A percentile compares a stretch with the other conserved stretches of the same genome.
phyloP scores from a whole-genome alignment of 2,329 filamentous ascomycete genomes.

The Polychaeton citri region DNA sequence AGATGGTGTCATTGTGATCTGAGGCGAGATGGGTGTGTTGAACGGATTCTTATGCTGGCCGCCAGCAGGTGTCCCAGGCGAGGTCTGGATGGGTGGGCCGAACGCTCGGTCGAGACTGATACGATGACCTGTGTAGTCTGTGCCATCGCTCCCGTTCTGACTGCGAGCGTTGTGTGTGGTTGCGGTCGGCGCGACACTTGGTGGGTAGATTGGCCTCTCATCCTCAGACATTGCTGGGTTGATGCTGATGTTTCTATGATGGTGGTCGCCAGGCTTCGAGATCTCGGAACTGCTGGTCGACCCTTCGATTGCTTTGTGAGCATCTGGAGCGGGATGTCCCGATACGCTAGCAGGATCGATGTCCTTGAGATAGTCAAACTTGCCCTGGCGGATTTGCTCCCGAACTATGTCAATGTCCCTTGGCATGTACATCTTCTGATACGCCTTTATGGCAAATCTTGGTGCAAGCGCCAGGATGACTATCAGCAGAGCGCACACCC shows the following conservation, averaged over 20 bases:
- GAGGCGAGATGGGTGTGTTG: conserved; percentile 9
- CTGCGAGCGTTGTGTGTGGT: conserved; percentile 69
- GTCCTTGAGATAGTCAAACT: conserved; percentile 60
- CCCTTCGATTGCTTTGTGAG: conserved; percentile 25
- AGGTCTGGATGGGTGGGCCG: conserved; percentile 15
- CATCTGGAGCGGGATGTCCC: conserved; percentile 29
- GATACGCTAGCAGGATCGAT: conserved; percentile 31
- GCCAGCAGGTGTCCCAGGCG: conserved; percentile 12
- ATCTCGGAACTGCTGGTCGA: conserved; percentile 48
- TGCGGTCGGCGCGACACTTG: conserved; percentile 65
- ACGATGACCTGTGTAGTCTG: conserved; percentile 59
- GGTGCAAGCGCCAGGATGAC: conserved; percentile 74
- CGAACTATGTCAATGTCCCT: conserved; percentile 90
- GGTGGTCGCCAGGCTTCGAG: conserved; percentile 31
- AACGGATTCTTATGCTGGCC: conserved; percentile 37
- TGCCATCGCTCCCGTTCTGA: conserved; percentile 87
- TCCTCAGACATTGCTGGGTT: conserved; percentile 63
- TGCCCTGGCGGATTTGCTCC: conserved; percentile 74
- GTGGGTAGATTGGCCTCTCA: conserved; percentile 81
- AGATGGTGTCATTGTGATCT: conserved; percentile 9
- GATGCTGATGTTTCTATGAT: conserved; percentile 27
- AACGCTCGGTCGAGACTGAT: conserved; percentile 26
- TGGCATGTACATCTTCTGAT: conserved; percentile 90
- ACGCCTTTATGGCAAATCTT: conserved; percentile 69
- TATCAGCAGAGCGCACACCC: conserved; percentile 69